These are phyloP conservation scores for Hypomyces perniciosus DNA, from an alignment of 2,329 filamentous ascomycete genomes.

Conservation along the genomic window DNA sequence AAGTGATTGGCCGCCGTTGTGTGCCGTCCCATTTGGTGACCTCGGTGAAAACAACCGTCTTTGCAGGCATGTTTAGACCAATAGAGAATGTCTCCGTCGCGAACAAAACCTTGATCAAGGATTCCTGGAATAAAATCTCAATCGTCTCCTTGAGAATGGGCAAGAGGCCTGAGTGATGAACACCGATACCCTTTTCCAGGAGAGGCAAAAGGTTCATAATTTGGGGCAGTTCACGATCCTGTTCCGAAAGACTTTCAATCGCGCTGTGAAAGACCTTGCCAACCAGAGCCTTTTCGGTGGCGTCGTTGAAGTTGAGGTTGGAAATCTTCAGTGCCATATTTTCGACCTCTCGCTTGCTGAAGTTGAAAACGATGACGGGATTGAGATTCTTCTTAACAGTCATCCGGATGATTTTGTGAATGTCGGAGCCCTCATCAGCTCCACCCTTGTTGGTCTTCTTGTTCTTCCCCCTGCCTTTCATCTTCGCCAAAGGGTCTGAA, in stretches of 20 bases:
- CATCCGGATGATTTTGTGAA: conserved; percentile 98
- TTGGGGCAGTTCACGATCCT: conserved; percentile 82
- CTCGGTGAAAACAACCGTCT: conserved; percentile 97
- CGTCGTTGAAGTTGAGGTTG: conserved; percentile 87
- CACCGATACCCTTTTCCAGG: conserved; percentile 84
- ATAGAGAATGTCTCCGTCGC: conserved; percentile 99
- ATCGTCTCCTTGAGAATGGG: conserved; percentile 98
- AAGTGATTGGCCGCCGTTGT: conserved; percentile 74
- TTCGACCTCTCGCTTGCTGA: conserved; percentile 97
- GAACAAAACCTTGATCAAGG: conserved; percentile 94
- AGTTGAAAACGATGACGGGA: conserved; percentile 98
- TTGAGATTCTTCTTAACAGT: conserved; percentile 97
- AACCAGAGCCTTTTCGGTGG: conserved; percentile 92
- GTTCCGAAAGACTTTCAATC: conserved; percentile 85
- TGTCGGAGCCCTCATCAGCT: conserved; percentile 69
- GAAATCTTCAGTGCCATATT: conserved; percentile 82
- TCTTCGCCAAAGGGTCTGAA: conserved; percentile 69
- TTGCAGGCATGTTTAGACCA: conserved; percentile 97
- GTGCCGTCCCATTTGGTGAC: conserved; percentile 93
- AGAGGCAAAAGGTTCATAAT: conserved; percentile 87
- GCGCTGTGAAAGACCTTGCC: conserved; percentile 90
- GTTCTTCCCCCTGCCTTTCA: conserved; percentile 82
- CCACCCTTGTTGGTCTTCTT: conserved; percentile 89
- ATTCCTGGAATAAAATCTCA: conserved; percentile 97
- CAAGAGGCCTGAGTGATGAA: conserved; percentile 92